Evolutionary conservation across 139 green algal genomes (phyloP), one percentile per base, ranked within the genome.

Genomic region (Closterium sp.): DNA sequence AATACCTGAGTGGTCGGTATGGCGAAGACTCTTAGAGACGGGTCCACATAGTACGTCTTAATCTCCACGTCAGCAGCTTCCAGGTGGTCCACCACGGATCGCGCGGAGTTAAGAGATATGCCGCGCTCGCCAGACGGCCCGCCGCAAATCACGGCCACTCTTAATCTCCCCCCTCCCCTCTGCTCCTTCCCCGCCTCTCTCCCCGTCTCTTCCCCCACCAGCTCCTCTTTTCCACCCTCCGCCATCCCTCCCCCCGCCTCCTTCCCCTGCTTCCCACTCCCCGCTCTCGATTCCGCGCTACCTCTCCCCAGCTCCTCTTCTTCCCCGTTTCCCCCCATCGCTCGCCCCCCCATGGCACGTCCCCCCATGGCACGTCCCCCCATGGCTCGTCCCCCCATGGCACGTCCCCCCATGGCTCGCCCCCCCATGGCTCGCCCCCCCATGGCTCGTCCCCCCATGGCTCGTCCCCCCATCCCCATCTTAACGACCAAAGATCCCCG

Each of bases 91-190:
- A 96, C 38, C 7, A 93, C 21, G n/a, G 88, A 92, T 6, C 94
- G 35, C 10, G 94, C 94, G 16, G 87, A 95, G 69, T 96, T 96
- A 25, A 96, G 94, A 6, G 94, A 96, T 34, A 96, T 96, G 2
- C 95, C 94, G 6, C 94, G 86, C 84, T 96, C 94, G 9, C 33
- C 84, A 2, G 90, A 94, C 38, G 94, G 93, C 33, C 94, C 94
- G 6, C 94, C 94, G 91, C 94, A 96, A 32, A 96, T 92, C 19
- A 96, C 88, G 16, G 87, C 94, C 3, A 96, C 94, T 32, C 83
- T 81, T 28, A 76, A 76, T 28, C 16, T 76, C 55, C 55, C 55
- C 16, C 16, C 55, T 16, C 55, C 25, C 55, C 9, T 19, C 55
- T 76, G 16, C 55, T 76, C 55, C 55, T 76, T 76, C 38, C 21